Conservation (phyloP, 73 alveolate species). For the Blepharisma japonicum region DNA sequence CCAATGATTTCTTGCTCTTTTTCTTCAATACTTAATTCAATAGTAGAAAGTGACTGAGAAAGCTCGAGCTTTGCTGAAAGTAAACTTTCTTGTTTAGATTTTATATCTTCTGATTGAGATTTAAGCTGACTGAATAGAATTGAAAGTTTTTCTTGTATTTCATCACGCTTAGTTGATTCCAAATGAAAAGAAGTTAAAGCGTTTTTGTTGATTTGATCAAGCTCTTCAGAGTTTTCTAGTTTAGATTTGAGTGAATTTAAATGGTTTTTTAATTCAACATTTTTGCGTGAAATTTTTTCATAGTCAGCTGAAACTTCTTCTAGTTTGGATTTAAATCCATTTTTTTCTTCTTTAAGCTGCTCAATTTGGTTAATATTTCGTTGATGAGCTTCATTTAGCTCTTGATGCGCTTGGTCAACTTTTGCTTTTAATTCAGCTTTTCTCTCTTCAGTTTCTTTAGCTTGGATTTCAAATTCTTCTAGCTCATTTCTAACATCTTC, state of each 20-base stretch:
- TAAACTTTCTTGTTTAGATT: neutral
- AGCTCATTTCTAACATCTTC: conserved; percentile 15
- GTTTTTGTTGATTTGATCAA: no score
- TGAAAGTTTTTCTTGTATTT: no score
- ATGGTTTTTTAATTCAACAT: neutral
- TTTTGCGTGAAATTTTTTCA: neutral
- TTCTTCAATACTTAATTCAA: neutral
- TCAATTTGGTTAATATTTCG: neutral
- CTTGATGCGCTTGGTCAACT: neutral
- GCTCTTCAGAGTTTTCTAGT: no score
- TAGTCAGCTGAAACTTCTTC: conserved; percentile 5
- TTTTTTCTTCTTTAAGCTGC: conserved; percentile 3
- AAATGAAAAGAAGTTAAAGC: no score
- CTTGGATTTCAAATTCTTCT: conserved; percentile 1
- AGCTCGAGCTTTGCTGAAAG: neutral
- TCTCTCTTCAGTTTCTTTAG: neutral
- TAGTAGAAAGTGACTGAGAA: neutral
- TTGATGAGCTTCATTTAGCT: neutral
- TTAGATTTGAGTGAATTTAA: no score
- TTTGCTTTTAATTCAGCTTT: conserved; percentile 8
- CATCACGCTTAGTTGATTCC: no score
- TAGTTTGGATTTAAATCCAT: neutral
- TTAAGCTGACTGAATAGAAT: no score
- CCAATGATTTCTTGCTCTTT: conserved; percentile 27
- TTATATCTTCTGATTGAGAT: no score